Base-by-base conservation (phyloP, 441 rosid species). In the Flueggea neowawraea region DNA sequence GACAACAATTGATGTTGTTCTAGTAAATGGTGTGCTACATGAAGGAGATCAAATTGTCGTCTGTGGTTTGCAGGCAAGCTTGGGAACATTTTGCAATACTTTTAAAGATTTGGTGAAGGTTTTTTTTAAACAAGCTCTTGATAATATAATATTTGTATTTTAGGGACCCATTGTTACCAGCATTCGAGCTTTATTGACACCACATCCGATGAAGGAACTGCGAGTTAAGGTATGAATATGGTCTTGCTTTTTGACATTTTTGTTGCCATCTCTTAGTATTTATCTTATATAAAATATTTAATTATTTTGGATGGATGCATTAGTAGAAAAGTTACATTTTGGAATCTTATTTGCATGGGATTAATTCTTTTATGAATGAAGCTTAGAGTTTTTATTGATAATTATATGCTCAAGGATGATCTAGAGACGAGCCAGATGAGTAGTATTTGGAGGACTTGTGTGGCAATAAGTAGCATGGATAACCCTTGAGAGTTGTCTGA, bases 181-280 rank as follows among this genome's bases (percentile, higher is more conserved):
- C 3, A 90, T 95, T 73, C 83, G 99, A 78, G 96, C 97, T 62
- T 60, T 91, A 66, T 73, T 91, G 76, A 95, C 96, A 16, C 99
- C 99, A 11, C 99, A 95, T 77, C 98, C 98, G 17, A 91, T 95
- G 99, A 91, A 89, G 73, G 99, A 95, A 87, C 81, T 91, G 54
- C 84, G 98, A 48, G 95, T 95, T 64, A 95, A 95, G 95, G 98
- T 88, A 71, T 60, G 76, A 6, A 31, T 69, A 54, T 53, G 14
- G 32, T 8, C 9, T 36, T 3, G 1, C 41, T 5, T 36, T 36
- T 5, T 36, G 41, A 36, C 41, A 10, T 58, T 41, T 48, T n/a
- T 1, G 14, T 0, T 0, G 2, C 22, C 31, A 15, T n/a, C 16
- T 58, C 6, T 3, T 45, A 6, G 31, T 1, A 12, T 39, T 17